Conservation (phyloP, 2,329 filamentous ascomycete species). For the Diatrype stigma region DNA sequence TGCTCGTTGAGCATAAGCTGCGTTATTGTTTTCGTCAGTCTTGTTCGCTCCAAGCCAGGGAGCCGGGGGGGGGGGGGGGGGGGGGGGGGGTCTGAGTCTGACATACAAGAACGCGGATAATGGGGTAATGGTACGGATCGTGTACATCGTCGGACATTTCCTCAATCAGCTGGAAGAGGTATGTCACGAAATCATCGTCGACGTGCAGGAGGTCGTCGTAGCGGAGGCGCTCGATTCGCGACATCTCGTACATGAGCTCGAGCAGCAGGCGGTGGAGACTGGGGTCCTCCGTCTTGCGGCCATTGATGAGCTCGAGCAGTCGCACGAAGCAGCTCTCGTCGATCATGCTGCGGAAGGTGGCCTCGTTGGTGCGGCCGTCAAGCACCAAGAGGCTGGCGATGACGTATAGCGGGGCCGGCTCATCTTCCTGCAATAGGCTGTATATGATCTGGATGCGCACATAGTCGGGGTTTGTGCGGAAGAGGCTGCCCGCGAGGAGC, state of each 20-base stretch:
- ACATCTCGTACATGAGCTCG: conserved; percentile 94
- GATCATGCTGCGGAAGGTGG: conserved; percentile 82
- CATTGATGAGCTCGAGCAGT: conserved; percentile 75
- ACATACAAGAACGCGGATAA: conserved; percentile 85
- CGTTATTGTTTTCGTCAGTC: conserved; percentile 38
- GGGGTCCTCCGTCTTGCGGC: conserved; percentile 58
- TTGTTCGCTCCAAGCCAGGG: neutral
- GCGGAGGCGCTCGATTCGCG: conserved; percentile 78
- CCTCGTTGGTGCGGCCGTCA: conserved; percentile 76
- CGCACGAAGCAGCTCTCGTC: conserved; percentile 78
- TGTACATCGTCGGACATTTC: conserved; percentile 78
- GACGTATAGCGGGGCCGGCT: conserved; percentile 72
- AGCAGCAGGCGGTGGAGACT: conserved; percentile 76
- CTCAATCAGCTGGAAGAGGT: conserved; percentile 85
- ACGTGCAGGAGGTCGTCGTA: conserved; percentile 72
- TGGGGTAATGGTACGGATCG: conserved; percentile 93
- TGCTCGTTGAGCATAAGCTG: conserved; percentile 96
- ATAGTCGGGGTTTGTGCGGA: conserved; percentile 72
- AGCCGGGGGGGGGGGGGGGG: conserved; percentile 13
- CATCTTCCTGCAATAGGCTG: conserved; percentile 86
- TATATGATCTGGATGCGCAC: conserved; percentile 91
- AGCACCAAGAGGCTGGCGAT: conserved; percentile 81
- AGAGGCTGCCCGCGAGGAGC: conserved; percentile 72
- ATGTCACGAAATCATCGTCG: conserved; percentile 75
- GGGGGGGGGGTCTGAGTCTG: neutral